phyloP scores from a whole-genome alignment of 106 monocot genomes.

The Apostasia shenzhenica region DNA sequence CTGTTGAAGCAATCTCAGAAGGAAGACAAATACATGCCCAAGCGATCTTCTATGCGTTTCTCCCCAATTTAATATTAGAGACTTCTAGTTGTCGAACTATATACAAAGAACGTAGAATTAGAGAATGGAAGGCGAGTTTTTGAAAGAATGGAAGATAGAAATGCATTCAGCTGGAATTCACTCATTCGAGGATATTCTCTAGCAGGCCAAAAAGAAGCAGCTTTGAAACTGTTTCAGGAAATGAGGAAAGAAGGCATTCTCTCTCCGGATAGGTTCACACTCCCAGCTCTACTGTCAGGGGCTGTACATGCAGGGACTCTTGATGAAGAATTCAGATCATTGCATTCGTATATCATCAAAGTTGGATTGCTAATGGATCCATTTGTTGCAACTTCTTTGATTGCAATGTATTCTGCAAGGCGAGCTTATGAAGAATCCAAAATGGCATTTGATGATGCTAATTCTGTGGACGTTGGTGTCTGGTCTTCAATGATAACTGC shows the following conservation, averaged over 20 bases:
- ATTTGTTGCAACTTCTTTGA: conserved; percentile 16
- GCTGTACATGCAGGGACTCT: background rate
- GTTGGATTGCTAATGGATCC: conserved; percentile 7
- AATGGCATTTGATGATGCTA: conserved; percentile 7
- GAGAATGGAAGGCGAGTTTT: conserved; percentile 7
- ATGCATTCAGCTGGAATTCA: conserved; percentile 20
- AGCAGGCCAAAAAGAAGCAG: conserved; percentile 12
- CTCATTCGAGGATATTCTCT: conserved; percentile 25
- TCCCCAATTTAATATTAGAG: conserved; percentile 18
- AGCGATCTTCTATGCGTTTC: background rate
- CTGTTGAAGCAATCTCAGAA: background rate
- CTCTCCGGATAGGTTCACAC: conserved; percentile 24
- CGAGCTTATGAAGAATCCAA: conserved; percentile 4
- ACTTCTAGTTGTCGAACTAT: conserved; percentile 19
- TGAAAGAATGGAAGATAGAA: conserved; percentile 15
- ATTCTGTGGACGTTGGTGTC: conserved; percentile 12
- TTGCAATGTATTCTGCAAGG: conserved; percentile 12
- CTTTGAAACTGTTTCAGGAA: conserved; percentile 6
- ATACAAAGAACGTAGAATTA: conserved; percentile 7
- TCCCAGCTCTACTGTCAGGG: conserved; percentile 18
- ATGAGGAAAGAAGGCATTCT: conserved; percentile 15
- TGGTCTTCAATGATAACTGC: conserved; percentile 31
- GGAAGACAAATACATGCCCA: conserved; percentile 15
- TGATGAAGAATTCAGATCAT: conserved; percentile 5
- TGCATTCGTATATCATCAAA: conserved; percentile 21